Evolutionary conservation across 208 protist species (phyloP).

Genomic region (Trypanosoma lewisi): DNA sequence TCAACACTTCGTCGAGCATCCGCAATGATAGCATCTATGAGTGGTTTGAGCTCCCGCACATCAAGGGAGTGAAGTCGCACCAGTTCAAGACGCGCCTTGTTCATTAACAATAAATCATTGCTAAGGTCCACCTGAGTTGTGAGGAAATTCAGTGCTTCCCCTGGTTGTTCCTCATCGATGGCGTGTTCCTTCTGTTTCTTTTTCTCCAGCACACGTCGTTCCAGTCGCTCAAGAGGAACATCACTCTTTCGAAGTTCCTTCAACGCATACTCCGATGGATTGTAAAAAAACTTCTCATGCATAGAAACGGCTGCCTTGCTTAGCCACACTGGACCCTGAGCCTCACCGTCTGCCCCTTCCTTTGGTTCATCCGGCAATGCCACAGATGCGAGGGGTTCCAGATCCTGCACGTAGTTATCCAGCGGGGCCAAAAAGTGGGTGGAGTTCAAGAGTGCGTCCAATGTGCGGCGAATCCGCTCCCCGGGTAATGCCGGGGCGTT

Average conservation of each 20-base stretch:
- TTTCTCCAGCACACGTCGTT: conserved; percentile 46
- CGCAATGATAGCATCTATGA: conserved; percentile 51
- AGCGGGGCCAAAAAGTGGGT: conserved; percentile 60
- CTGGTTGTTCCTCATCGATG: conserved; percentile 52
- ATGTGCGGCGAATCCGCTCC: conserved; percentile 50
- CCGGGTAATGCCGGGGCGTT: conserved; percentile 30
- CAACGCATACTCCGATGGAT: conserved; percentile 64
- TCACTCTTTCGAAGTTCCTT: conserved; percentile 64
- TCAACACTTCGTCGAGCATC: conserved; percentile 42
- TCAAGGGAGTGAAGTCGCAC: conserved; percentile 62
- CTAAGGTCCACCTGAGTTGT: conserved; percentile 79
- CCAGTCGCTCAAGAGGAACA: conserved; percentile 49
- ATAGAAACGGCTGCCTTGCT: conserved; percentile 61
- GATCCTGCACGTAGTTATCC: conserved; percentile 40
- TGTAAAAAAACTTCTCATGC: conserved; percentile 71
- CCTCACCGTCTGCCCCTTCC: conserved; percentile 2
- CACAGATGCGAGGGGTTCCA: conserved; percentile 48
- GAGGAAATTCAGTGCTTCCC: conserved; percentile 57
- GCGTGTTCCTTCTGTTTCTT: conserved; percentile 64
- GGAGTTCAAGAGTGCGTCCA: conserved; percentile 66
- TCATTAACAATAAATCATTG: conserved; percentile 78
- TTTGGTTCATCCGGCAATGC: conserved; percentile 24
- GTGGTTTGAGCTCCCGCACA: conserved; percentile 42
- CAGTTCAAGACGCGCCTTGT: conserved; percentile 75
- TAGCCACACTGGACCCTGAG: conserved; percentile 29